Evolutionary conservation across 2,329 filamentous ascomycete species (phyloP).

Genomic region (Sarocladiaceae sp.): DNA sequence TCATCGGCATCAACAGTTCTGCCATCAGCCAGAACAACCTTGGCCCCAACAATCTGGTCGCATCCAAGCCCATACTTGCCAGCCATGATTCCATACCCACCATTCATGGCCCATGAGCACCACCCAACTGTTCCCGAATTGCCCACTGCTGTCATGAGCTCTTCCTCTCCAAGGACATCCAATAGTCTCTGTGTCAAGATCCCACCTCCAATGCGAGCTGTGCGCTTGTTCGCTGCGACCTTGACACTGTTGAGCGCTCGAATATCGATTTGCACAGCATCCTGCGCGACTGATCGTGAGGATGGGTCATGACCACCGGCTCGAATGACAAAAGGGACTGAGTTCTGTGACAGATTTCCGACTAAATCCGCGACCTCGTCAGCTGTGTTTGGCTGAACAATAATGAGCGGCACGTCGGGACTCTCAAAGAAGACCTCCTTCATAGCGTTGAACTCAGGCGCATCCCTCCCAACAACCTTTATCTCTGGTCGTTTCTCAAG

Average conservation of each 20-base stretch:
- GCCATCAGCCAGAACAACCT: constrained; percentile 22
- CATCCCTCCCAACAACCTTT: background rate
- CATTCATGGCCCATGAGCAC: constrained; percentile 29
- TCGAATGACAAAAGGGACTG: constrained; percentile 11
- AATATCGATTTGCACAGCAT: constrained; percentile 15
- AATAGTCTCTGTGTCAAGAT: constrained; percentile 12
- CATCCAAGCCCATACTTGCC: constrained; percentile 26
- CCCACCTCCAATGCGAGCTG: constrained; percentile 14
- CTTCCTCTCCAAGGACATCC: constrained; percentile 10
- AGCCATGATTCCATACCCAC: constrained; percentile 29
- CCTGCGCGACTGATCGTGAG: constrained; percentile 9
- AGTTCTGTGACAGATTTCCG: background rate
- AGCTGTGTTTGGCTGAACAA: background rate
- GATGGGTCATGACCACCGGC: constrained; percentile 14
- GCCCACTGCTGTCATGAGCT: constrained; percentile 11
- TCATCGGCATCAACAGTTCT: constrained; percentile 21
- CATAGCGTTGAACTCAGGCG: background rate
- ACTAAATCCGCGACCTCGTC: constrained; percentile 4
- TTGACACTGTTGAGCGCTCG: constrained; percentile 12
- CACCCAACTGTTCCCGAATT: constrained; percentile 22
- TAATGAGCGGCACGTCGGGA: background rate
- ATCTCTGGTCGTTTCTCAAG: background rate
- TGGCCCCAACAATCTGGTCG: constrained; percentile 31
- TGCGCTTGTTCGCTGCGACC: constrained; percentile 13
- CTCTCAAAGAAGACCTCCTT: background rate